Evolutionary conservation across 1,284 basidiomycete species (phyloP), one percentile per base, ranked within the genome.

Genomic region (Sporisorium reilianum): DNA sequence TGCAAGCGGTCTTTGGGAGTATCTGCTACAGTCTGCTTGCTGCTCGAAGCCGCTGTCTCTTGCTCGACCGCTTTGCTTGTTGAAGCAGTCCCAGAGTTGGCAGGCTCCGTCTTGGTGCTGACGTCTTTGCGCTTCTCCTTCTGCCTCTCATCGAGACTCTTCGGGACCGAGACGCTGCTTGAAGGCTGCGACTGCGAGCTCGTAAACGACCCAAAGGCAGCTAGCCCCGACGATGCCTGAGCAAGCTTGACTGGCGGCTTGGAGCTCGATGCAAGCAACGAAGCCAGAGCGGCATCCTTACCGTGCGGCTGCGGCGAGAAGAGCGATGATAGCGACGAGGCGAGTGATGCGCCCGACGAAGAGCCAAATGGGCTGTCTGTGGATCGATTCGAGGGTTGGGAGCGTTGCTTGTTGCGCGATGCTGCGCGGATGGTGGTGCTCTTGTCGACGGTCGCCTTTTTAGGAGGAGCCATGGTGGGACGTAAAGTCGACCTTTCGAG

Each of bases 281-380:
- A 61, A 0, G 73, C 73, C 28, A 75, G 26, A 8, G 68, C 64
- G 30, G 73, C 73, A 72, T 75, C 73, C 38, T 75, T 75, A 16
- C 68, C 73, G 25, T 75, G 68, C 0, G 68, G 64, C 40, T 64
- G 54, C 2, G 73, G 73, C 5, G 64, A 66, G 53, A 75, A 68
- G 42, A 75, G 73, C 6, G 73, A 71, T 9, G 68, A 64, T 4
- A 75, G 62, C 16, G 73, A 75, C 7, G 64, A 67, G 2, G 73
- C 73, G 18, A 75, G 62, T 11, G 73, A 72, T n/a, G 51, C 40
- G 14, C 55, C 55, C 2, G 52, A 20, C 5, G 72, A 59, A 8
- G 67, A 55, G n/a, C 62, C 73, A 16, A 64, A 65, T 1, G 61
- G 61, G 34, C 57, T 60, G 11, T 55, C 28, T 3, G 64, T 12